Base-by-base conservation (phyloP, 2,329 filamentous ascomycete genomes). In the Taxawa tesnikishii region DNA sequence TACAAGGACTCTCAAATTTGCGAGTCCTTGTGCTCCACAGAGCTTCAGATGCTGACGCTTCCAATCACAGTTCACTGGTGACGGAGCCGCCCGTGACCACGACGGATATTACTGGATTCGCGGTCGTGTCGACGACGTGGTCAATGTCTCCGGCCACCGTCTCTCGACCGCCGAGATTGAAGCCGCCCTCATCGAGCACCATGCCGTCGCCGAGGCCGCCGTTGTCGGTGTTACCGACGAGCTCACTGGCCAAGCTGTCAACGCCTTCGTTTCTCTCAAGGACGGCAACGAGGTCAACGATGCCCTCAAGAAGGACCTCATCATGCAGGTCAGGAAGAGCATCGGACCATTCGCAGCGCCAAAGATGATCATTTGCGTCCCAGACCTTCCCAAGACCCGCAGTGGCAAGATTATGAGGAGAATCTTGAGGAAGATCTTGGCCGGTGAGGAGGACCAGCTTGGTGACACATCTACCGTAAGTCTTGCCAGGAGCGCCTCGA, bases 41-140 rank as follows among this genome's bases (percentile, higher is more conserved):
- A n/a, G 4, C 3, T 15, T 15, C 15, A 6, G 26, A n/a, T 13
- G 18, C 32, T 29, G 26, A 28, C 11, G n/a, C 14, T 24, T 28
- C 15, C 26, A 18, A 12, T 36, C 33, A 46, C 54, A 83, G 78
- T 92, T 90, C 64, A 90, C 83, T 11, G 83, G 83, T 37, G 90
- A 98, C 54, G 90, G 90, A 53, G 90, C 90, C 34, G 90, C 83
- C 38, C 83, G 90, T 53, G 90, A 98, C 56, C 82, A 94, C 60
- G 90, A 98, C 50, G 90, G 90, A 36, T 98, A 94, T 69, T 98
- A 96, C 75, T 98, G 90, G 90, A 98, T 98, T 56, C 83, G 90
- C 41, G 90, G 90, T 43, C 85, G 90, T 59, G 90, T 98, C 32
- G 90, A 98, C 54, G 90, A 98, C 50, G 90, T 98, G 26, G 88